A percentile compares a stretch with the other conserved stretches of the same genome.
Conservation (phyloP, 495 filamentous ascomycete species). For the Penicillium riverlandense region DNA sequence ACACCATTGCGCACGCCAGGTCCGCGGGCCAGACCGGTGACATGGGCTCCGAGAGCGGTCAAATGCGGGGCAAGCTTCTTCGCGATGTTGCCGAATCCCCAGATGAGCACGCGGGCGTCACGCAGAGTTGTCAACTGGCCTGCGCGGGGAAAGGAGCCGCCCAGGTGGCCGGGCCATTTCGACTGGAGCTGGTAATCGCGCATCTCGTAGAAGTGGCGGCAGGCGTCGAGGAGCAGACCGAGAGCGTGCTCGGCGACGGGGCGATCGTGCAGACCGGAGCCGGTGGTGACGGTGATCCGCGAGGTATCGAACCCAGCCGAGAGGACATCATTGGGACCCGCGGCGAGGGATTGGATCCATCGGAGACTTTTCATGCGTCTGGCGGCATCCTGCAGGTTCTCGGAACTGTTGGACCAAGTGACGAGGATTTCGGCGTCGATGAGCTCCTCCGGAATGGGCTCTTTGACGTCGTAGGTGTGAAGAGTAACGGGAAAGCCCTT, state of each 20-base stretch:
- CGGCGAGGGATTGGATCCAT: constrained; percentile 57
- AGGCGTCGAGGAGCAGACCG: constrained; percentile 41
- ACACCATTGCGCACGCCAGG: constrained; percentile 20
- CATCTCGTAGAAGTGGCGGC: constrained; percentile 50
- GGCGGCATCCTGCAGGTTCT: constrained; percentile 46
- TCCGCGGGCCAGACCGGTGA: constrained; percentile 17
- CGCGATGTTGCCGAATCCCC: constrained; percentile 29
- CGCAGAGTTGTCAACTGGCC: constrained; percentile 51
- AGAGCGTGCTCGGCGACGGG: constrained; percentile 55
- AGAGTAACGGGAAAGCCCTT: constrained; percentile 46
- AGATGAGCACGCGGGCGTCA: constrained; percentile 31
- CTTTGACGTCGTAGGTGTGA: constrained; percentile 47
- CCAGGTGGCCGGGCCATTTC: constrained; percentile 50
- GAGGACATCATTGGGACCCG: constrained; percentile 55
- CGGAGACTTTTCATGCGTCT: constrained; percentile 40
- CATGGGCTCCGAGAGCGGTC: constrained; percentile 17
- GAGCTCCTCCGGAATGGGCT: constrained; percentile 41
- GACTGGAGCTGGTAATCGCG: constrained; percentile 46
- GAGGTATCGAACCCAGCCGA: constrained; percentile 45
- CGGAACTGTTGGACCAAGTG: constrained; percentile 48
- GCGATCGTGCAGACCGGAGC: constrained; percentile 53
- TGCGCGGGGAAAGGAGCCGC: constrained; percentile 39
- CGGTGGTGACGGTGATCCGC: constrained; percentile 39
- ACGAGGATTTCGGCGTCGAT: constrained; percentile 49
- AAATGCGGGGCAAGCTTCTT: constrained; percentile 23